Percentiles rank a stretch among this genome's conserved stretches.
These are phyloP conservation scores for Orbilia blumenaviensis DNA, from an alignment of 2,329 filamentous ascomycete genomes.

Conservation along the genomic window DNA sequence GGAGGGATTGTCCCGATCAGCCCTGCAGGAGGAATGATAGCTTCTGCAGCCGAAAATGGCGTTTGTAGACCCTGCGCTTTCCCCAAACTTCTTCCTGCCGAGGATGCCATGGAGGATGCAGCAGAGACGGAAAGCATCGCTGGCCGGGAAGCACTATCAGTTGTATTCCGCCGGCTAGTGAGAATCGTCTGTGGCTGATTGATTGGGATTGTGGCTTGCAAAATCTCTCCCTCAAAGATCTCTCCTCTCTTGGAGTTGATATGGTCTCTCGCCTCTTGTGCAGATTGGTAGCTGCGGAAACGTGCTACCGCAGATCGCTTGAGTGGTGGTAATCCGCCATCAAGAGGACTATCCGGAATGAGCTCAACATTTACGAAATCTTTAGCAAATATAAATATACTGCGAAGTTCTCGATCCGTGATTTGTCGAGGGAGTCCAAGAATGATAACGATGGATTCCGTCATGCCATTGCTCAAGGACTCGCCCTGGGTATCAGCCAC, in stretches of 20 bases:
- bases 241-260: conserved; percentile 52
- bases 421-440: conserved; percentile 55
- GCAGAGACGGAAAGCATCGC: conserved; percentile 34
- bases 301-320: conserved; percentile 55
- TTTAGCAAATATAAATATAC: conserved; percentile 56
- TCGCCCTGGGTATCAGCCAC: conserved; percentile 23
- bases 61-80: conserved; percentile 40
- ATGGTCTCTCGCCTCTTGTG: conserved; percentile 57
- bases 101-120: conserved; percentile 42
- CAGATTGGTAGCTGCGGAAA: conserved; percentile 55
- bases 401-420: conserved; percentile 56
- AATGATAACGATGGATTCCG: conserved; percentile 55
- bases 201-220: conserved; percentile 45
- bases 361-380: conserved; percentile 54
- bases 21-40: conserved; percentile 41
- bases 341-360: conserved; percentile 51
- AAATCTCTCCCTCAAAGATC: conserved; percentile 53
- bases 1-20: conserved; percentile 50
- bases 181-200: conserved; percentile 32
- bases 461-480: conserved; percentile 8
- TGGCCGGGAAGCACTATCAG: conserved; percentile 44
- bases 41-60: conserved; percentile 41
- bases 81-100: conserved; percentile 30
- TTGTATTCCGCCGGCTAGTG: conserved; percentile 48
- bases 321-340: conserved; percentile 38